Conservation (phyloP, 208 protist species). For the Leishmania guyanensis region DNA sequence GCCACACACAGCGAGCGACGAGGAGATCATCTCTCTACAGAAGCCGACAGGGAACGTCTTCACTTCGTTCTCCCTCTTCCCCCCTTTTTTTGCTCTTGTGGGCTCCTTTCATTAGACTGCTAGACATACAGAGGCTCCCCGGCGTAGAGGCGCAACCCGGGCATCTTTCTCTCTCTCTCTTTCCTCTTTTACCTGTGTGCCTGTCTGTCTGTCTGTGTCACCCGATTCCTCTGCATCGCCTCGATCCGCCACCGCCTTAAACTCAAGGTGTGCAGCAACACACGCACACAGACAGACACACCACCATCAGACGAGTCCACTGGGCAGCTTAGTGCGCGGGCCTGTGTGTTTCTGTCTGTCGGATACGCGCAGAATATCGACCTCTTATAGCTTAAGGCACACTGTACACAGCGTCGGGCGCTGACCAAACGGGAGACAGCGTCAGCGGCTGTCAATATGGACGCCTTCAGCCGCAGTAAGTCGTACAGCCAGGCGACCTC, state of each 20-base stretch:
- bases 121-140: background rate
- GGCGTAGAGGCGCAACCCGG: background rate
- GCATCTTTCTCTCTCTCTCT: background rate
- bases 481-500: conserved; percentile 31
- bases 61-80: background rate
- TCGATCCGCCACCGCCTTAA: background rate
- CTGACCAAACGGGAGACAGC: background rate
- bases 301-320: background rate
- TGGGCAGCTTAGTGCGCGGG: background rate
- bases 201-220: background rate
- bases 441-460: conserved; percentile 12
- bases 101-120: background rate
- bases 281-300: background rate
- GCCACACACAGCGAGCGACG: background rate
- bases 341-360: background rate
- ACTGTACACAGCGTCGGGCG: background rate
- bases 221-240: background rate
- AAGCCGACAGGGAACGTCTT: background rate
- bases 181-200: background rate
- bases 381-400: background rate
- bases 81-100: background rate
- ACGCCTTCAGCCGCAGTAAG: conserved; percentile 37
- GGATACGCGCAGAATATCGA: background rate
- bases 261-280: background rate
- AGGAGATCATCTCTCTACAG: background rate